Evolutionary conservation across 352 stramenopile genomes (phyloP), one percentile per base, ranked within the genome.

Genomic region (Achlya hypogyna): DNA sequence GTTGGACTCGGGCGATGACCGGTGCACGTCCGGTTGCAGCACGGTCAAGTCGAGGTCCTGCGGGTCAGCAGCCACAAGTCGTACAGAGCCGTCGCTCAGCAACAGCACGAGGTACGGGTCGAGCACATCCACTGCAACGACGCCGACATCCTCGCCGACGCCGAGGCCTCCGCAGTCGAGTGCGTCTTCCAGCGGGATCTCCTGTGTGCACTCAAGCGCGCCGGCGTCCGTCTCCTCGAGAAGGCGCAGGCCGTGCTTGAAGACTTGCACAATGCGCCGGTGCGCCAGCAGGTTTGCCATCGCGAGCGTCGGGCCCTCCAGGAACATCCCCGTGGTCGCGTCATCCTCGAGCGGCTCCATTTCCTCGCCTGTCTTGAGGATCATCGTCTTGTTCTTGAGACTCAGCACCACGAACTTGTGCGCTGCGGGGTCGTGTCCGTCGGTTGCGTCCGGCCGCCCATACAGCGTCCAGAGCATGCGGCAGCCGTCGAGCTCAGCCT

Each of bases 381-480:
- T 81, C 82, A 94, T 93, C 20, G 86, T 94, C 52, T 81, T 72
- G 51, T 90, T 84, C 5, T 78, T 84, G 45, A 94, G 78, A 62
- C 83, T 92, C 32, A 94, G 56, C 25, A 94, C 92, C 2, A 94
- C 65, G 45, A 91, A 94, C 23, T 89, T 88, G 69, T 87, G 91
- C 10, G 73, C 70, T 4, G 77, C 72, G 5, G 75, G 78, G 63
- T 89, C 82, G 12, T 69, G 62, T 47, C 80, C 87, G 32, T 76
- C 78, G 9, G 66, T 75, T 0, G 75, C 68, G 10, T 66, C 79
- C 18, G 79, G 74, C 8, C 75, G 89, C 9, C 82, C 90, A 1
- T 83, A 88, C 1, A 95, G 82, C 0, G 86, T 91, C 86, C 86
- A 95, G 80, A 95, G 91, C 1, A 84, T 84, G 53, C 86, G 82